Base-by-base conservation (phyloP, 2,329 filamentous ascomycete genomes). In the Cladosporium halotolerans region DNA sequence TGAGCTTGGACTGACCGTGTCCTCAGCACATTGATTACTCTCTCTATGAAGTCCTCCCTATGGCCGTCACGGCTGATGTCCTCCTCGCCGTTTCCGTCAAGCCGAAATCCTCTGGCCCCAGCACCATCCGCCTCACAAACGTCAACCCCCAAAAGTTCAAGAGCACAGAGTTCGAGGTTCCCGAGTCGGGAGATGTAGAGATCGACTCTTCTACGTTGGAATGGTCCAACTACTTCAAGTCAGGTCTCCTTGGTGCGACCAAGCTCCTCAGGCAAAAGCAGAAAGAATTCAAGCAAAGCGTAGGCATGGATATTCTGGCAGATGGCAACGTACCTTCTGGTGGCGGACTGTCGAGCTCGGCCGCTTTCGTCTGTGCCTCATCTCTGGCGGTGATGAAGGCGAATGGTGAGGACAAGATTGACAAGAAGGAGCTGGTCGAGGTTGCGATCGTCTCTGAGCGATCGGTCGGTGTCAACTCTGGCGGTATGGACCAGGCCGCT, bases 171-270 rank as follows among this genome's bases (percentile, higher is more conserved):
- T 95, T 96, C 67, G 78, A 83, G 43, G 79, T 96, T 8, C 81
- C 86, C 2, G 60, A 68, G n/a, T 72, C 75, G 51, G 75, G 74
- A 42, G 72, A 74, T n/a, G 71, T 77, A 13, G 67, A 73, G 9
- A 96, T 99, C 63, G 90, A 97, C 70, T 81, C 89, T 7, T 84
- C 83, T 14, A 81, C 86, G 61, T 87, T 95, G 60, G 90, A 96
- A 73, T 99, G 93, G 93, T 88, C 89, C 54, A 99, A 97, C 70
- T 99, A 99, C 78, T 97, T 99, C 81, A 95, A 93, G 74, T 88
- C 89, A 51, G 93, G 93, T 0, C 76, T 97, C 46, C 78, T 82
- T 34, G 93, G 91, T 31, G 92, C 92, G 1, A 73, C 96, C 53
- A 81, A 88, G 63, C 77, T 95, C 55, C 75, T 99, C 59, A 79